Evolutionary conservation across 1,284 basidiomycete genomes (phyloP).

Genomic region (Rhodotorula glutinis): DNA sequence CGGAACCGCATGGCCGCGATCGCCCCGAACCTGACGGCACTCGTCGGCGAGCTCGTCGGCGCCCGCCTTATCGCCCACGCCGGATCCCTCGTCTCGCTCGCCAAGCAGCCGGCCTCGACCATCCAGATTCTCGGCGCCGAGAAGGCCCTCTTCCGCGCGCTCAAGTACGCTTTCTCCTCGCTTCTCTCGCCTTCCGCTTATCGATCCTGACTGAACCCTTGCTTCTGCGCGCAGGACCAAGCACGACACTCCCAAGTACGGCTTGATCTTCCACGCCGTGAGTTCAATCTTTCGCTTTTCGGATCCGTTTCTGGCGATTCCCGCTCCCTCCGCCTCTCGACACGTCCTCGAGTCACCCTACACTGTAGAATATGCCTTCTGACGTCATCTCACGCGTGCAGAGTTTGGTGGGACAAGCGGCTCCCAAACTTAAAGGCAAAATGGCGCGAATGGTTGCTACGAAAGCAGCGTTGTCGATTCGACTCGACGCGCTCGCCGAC

Average conservation of each 20-base stretch:
- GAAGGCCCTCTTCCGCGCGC: conserved; percentile 93
- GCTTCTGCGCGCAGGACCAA: conserved; percentile 60
- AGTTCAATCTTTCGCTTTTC: background rate
- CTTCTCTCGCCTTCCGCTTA: background rate
- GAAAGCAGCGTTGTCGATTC: conserved; percentile 92
- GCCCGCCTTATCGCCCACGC: conserved; percentile 95
- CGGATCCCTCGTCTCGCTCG: conserved; percentile 93
- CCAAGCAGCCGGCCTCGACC: conserved; percentile 97
- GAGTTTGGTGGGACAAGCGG: conserved; percentile 51
- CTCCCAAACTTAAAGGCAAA: conserved; percentile 98
- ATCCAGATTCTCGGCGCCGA: conserved; percentile 98
- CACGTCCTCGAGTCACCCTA: background rate
- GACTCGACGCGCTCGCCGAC: conserved; percentile 93
- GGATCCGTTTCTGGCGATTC: no score
- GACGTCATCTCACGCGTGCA: no score
- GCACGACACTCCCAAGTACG: conserved; percentile 87
- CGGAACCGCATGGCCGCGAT: conserved; percentile 98
- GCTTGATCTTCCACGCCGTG: conserved; percentile 56
- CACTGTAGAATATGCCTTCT: no score
- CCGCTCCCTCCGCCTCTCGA: background rate
- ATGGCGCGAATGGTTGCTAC: conserved; percentile 99
- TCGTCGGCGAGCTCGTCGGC: conserved; percentile 92
- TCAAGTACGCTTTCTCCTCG: conserved; percentile 58
- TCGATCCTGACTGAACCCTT: background rate
- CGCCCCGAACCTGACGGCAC: conserved; percentile 88